phyloP scores from a whole-genome alignment of 306 rosid species.

The Vicia sativa region DNA sequence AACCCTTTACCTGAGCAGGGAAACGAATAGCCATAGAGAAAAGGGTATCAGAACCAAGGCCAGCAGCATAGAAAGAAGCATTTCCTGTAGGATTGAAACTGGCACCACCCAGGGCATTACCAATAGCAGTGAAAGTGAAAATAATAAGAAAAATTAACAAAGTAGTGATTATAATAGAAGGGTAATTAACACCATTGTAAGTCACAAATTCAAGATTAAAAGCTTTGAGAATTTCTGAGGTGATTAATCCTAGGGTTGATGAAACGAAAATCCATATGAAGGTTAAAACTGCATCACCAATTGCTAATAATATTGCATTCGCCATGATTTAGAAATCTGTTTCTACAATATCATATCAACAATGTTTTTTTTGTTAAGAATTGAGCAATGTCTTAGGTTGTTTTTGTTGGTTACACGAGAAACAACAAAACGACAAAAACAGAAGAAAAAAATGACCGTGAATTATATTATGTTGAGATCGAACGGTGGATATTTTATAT shows the following conservation, averaged over 20 bases:
- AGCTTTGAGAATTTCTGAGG: slow-evolving; percentile 35
- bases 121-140: slow-evolving; percentile 56
- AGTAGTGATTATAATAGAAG: slow-evolving; percentile 54
- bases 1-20: slow-evolving; percentile 77
- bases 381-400: too few species aligned
- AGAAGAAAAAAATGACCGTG: too few species aligned
- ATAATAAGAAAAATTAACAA: slow-evolving; percentile 55
- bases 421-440: too few species aligned
- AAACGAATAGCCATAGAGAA: slow-evolving; percentile 88
- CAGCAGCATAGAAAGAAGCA: slow-evolving; percentile 79
- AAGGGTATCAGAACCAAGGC: slow-evolving; percentile 71
- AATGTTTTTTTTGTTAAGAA: too few species aligned
- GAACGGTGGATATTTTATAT: too few species aligned
- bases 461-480: too few species aligned
- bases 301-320: slow-evolving; percentile 59
- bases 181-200: slow-evolving; percentile 44
- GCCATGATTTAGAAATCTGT: slow-evolving; percentile 34
- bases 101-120: slow-evolving; percentile 78
- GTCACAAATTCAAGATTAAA: slow-evolving; percentile 43
- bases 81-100: slow-evolving; percentile 88
- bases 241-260: slow-evolving; percentile 59
- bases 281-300: slow-evolving; percentile 69
- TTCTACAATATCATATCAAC: not conserved
- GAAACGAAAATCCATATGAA: slow-evolving; percentile 66
- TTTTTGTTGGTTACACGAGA: too few species aligned